phyloP scores from a whole-genome alignment of 441 rosid species.

The Capsella rubella region DNA sequence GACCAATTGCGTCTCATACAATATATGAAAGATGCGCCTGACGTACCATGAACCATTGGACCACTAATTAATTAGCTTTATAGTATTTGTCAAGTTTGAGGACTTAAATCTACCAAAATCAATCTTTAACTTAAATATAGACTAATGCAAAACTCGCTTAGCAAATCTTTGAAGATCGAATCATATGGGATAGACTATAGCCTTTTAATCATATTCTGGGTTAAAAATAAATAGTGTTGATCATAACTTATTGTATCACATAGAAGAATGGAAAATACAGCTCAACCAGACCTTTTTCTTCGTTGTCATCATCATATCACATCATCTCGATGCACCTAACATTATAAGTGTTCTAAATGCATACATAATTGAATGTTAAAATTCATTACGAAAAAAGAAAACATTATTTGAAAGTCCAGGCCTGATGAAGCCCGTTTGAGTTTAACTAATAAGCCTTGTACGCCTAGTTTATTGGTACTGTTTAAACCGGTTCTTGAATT shows the following conservation, averaged over 20 bases:
- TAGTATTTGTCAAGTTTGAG: constrained; percentile 25
- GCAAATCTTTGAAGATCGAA: constrained; percentile 44
- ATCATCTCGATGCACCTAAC: constrained; percentile 14
- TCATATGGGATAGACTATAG: constrained; percentile 7
- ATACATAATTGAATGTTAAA: too few relatives aligned
- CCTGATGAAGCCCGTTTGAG: constrained; percentile 4
- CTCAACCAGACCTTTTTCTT: constrained; percentile 33
- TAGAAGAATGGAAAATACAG: constrained; percentile 29
- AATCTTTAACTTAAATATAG: constrained; percentile 22
- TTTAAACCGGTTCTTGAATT: constrained; percentile 64
- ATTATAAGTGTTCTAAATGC: not conserved
- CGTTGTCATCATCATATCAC: constrained; percentile 25
- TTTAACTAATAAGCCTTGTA: not conserved
- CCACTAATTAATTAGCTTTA: constrained; percentile 8
- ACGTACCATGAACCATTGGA: constrained; percentile 32
- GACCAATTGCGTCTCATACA: constrained; percentile 21
- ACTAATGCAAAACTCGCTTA: not conserved
- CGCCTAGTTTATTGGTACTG: constrained; percentile 30
- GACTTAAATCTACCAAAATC: not conserved
- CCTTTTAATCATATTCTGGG: constrained; percentile 5
- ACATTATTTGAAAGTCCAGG: not conserved
- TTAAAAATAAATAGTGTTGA: constrained; percentile 10
- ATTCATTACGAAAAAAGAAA: not conserved
- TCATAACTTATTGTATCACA: constrained; percentile 1
- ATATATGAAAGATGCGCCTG: constrained; percentile 14